Base-by-base conservation (phyloP, 495 filamentous ascomycete species). In the Venustampulla echinocandica region DNA sequence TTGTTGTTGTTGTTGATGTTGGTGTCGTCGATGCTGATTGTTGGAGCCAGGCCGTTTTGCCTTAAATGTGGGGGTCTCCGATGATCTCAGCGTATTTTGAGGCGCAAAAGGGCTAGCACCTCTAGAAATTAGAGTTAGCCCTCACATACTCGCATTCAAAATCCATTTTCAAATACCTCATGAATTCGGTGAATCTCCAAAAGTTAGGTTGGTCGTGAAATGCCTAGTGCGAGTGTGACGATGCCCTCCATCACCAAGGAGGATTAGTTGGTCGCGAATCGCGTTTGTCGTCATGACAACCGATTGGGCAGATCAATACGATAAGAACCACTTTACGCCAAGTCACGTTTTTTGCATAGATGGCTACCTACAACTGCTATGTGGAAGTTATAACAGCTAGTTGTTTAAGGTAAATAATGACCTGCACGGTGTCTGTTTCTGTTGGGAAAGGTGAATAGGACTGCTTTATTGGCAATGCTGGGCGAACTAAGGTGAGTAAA, bases 241-340 rank as follows among this genome's bases (percentile, higher is more conserved):
- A n/a, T n/a, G n/a, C n/a, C n/a, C n/a, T n/a, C n/a, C n/a, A n/a
- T n/a, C n/a, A n/a, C n/a, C n/a, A n/a, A n/a, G n/a, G n/a, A n/a
- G n/a, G n/a, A n/a, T n/a, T 36, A 28, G 17, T 19, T 20, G 9
- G 9, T 39, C 19, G 30, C 37, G 13, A 9, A 32, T 15, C 30
- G 35, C 27, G 27, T 30, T 4, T 37, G 39, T 48, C 44, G 44
- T 48, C 50, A 47, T 53, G 45, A 45, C 45, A 53, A 53, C 50
- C n/a, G n/a, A n/a, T n/a, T n/a, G n/a, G n/a, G n/a, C n/a, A n/a
- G n/a, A n/a, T 11, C 0, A 19, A 30, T n/a, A 19, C 17, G 27
- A 25, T 14, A 15, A 37, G 44, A 51, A 51, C 49, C 49, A 51
- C 49, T 51, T 51, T 32, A 51, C 49, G 27, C 47, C 40, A 36